Base-by-base conservation (phyloP, 768 basidiomycete species). In the Lenzites betulinus region DNA sequence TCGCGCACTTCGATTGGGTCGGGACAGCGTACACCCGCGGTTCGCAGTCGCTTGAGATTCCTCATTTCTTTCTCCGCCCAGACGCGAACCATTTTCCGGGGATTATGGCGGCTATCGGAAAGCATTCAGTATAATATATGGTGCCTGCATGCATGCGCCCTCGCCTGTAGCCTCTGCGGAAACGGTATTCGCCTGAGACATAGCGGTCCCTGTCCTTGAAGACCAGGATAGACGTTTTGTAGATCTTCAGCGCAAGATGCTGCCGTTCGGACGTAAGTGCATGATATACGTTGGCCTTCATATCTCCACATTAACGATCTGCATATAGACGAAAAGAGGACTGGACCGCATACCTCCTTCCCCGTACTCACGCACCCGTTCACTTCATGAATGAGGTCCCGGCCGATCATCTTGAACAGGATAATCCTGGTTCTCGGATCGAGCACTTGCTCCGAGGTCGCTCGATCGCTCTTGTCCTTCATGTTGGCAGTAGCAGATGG, bases 51-150 rank as follows among this genome's bases (percentile, higher is more conserved):
- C 70, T 90, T 89, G 62, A 99, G 77, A 71, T 99, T 99, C 23
- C 97, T 86, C 89, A 98, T 90, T 74, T 99, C 97, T 76, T 99
- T 99, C 75, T 99, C 97, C 2, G 97, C 97, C 97, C 97, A 99
- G 3, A 98, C 75, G 16, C 94, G 83, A 20, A 99, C 95, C 96
- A 99, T 98, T 77, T 99, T 99, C 26, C 97, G 85, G 16, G 97
- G 96, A 71, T 98, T 99, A 62, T 83, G 87, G 58, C 89, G 88
- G 70, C 79, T 78, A 20, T 6, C 11, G 38, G 18, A 36, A 18
- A 18, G 11, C 23, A n/a, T 18, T 44, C 16, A 33, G 20, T 15
- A 8, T 39, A 23, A 42, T 15, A 38, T 26, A 25, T 22, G 23
- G 38, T 2, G 22, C 42, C n/a, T 8, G 13, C n/a, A 20, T 15